Conservation (phyloP, 2,329 filamentous ascomycete genomes). For the Aplosporella prunicola region DNA sequence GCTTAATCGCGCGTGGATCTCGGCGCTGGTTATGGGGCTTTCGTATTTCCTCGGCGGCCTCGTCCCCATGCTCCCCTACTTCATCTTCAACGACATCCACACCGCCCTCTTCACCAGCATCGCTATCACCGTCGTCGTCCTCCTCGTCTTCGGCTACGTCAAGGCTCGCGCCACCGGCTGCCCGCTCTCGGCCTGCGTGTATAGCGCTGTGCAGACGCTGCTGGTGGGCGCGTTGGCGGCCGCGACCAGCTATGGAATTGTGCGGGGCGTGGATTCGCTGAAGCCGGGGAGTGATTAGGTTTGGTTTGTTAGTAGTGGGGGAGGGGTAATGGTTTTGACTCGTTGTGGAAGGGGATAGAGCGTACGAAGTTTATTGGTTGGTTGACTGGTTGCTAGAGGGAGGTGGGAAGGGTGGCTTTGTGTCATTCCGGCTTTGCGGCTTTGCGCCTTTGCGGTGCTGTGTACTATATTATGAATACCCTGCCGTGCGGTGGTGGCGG, state of each 20-base stretch:
- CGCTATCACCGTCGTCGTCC: slow-evolving; percentile 40
- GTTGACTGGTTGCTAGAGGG: too few relatives aligned
- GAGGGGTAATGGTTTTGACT: too few relatives aligned
- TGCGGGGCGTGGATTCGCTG: slow-evolving; percentile 7
- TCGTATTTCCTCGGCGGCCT: slow-evolving; percentile 31
- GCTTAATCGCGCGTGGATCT: slow-evolving; percentile 38
- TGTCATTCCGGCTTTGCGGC: too few relatives aligned
- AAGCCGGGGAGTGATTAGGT: slow-evolving; percentile 3
- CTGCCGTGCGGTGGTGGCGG: too few relatives aligned
- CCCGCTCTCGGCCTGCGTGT: slow-evolving; percentile 4
- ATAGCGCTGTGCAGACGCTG: slow-evolving; percentile 7
- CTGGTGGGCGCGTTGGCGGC: slow-evolving; percentile 9
- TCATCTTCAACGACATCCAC: slow-evolving; percentile 31
- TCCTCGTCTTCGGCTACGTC: slow-evolving; percentile 43
- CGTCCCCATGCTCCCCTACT: slow-evolving; percentile 45
- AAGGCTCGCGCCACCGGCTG: slow-evolving; percentile 27
- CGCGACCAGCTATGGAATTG: slow-evolving; percentile 11
- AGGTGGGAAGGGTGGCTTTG: too few relatives aligned
- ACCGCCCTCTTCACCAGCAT: slow-evolving; percentile 41
- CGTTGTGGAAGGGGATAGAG: too few relatives aligned
- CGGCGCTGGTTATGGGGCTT: slow-evolving; percentile 31
- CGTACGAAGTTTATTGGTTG: too few relatives aligned
- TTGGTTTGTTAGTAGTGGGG: too few relatives aligned
- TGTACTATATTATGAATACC: too few relatives aligned
- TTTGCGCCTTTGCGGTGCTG: too few relatives aligned